Base-by-base conservation (phyloP, 148 eudicot species). In the Persicaria tinctoria region DNA sequence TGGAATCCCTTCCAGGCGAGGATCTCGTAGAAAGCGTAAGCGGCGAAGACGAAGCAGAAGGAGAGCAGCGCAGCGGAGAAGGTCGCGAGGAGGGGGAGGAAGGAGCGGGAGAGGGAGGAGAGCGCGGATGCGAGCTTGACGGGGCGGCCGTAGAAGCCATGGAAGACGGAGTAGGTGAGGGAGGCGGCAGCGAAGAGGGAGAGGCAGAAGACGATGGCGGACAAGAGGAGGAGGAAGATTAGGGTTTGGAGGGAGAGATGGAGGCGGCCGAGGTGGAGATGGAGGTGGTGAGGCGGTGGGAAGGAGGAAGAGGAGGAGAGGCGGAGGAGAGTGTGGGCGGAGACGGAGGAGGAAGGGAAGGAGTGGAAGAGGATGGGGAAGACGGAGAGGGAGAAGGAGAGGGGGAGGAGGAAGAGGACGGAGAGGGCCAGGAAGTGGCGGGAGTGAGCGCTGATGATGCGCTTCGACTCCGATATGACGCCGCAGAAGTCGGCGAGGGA, bases 401-500 rank as follows among this genome's bases (percentile, higher is more conserved):
- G 81, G 18, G 86, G 86, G 51, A 83, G 82, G 54, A 85, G 82
- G 77, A 83, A 85, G 78, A 85, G 69, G 73, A 87, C 82, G 17
- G 86, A 81, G 38, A 83, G 88, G 8, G 85, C 83, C 44, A 85
- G 78, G 81, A 87, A 87, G 72, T 85, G 90, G 76, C 83, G 83
- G 3, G 81, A 77, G 79, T 87, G 86, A 12, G 87, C 78, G 72
- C 75, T 85, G 80, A 85, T 80, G 23, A 87, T 81, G 0, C 86
- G 82, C 51, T 70, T 85, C 20, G 90, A 74, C 73, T 82, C 85
- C 0, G 86, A 78, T 8, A 85, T 71, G 11, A 87, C 81, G 32
- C 80, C 79, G 57, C 64, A 44, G 78, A 85, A 53, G 76, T 78
- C 82, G 2, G 75, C 71, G 7, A 80, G 10, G 8, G 83, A 83